Percentiles rank a stretch among this genome's conserved stretches.
These are phyloP conservation scores for Solanum etuberosum DNA, from an alignment of 257 asterid genomes.

Conservation along the genomic window DNA sequence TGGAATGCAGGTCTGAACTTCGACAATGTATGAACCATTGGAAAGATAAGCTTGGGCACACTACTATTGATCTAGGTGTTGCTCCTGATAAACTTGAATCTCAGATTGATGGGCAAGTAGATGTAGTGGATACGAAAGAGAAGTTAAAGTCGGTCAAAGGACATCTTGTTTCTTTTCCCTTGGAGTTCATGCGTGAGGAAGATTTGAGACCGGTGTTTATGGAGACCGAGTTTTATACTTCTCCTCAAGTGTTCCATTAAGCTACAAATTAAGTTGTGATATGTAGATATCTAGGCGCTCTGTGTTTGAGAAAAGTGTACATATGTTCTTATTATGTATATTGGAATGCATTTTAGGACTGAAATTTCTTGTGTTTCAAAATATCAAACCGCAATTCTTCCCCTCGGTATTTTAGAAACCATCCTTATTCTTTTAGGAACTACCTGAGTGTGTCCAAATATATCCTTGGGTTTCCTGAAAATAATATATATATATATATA, in stretches of 20 bases:
- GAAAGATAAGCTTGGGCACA: constrained; percentile 72
- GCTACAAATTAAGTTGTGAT: not conserved
- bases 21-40: constrained; percentile 65
- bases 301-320: not conserved
- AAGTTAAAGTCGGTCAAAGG: constrained; percentile 55
- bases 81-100: constrained; percentile 53
- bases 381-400: not conserved
- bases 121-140: constrained; percentile 24
- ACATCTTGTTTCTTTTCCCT: constrained; percentile 74
- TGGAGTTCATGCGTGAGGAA: constrained; percentile 82
- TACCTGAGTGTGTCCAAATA: not conserved
- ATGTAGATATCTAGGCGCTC: not conserved
- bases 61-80: constrained; percentile 85
- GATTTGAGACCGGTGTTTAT: constrained; percentile 76
- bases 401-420: not conserved
- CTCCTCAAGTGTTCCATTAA: constrained; percentile 81
- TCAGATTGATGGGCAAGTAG: constrained; percentile 26
- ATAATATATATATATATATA: not conserved
- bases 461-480: not conserved
- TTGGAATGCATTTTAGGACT: not conserved
- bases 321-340: not conserved
- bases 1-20: constrained; percentile 50
- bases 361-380: not conserved
- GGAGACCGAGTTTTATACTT: constrained; percentile 88
- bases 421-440: not conserved